Evolutionary conservation across 2,329 filamentous ascomycete species (phyloP).

Genomic region (Claviceps paspali): DNA sequence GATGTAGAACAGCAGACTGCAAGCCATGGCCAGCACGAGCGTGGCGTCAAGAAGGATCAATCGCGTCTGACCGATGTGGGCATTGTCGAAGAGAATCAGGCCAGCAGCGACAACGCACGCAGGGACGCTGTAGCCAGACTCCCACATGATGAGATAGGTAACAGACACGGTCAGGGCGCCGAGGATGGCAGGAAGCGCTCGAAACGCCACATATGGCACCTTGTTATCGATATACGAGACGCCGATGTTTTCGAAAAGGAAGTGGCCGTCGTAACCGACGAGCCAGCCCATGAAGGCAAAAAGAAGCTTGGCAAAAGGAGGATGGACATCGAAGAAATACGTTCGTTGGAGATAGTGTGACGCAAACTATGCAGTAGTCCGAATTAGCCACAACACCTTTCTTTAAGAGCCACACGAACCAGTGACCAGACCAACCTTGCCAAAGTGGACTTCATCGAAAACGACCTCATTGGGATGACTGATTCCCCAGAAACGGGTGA

Average conservation of each 20-base stretch:
- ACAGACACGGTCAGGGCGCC: conserved; percentile 89
- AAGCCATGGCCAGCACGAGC: conserved; percentile 87
- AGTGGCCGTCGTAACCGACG: conserved; percentile 90
- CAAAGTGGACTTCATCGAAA: conserved; percentile 98
- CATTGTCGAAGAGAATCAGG: conserved; percentile 88
- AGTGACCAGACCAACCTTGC: conserved; percentile 55
- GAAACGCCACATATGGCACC: conserved; percentile 92
- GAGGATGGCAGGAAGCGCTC: conserved; percentile 79
- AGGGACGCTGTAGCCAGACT: conserved; percentile 91
- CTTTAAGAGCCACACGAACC: too few relatives aligned
- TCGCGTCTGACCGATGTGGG: conserved; percentile 90
- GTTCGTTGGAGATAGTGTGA: conserved; percentile 85
- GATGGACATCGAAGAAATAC: conserved; percentile 99
- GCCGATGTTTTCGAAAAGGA: conserved; percentile 98
- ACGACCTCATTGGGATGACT: conserved; percentile 92
- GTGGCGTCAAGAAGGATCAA: conserved; percentile 91
- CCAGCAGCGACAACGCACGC: conserved; percentile 77
- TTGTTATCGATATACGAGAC: conserved; percentile 96
- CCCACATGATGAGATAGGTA: conserved; percentile 97
- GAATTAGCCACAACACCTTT: background rate
- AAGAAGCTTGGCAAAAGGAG: conserved; percentile 92
- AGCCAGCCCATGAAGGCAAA: conserved; percentile 97
- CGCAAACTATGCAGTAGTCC: conserved; percentile 36
- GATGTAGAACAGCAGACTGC: conserved; percentile 86
- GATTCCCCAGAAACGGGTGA: conserved; percentile 93